Percentiles rank a stretch among this genome's conserved stretches.
These are phyloP conservation scores for Ascosphaera apis DNA, from an alignment of 2,329 filamentous ascomycete genomes.

Conservation along the genomic window DNA sequence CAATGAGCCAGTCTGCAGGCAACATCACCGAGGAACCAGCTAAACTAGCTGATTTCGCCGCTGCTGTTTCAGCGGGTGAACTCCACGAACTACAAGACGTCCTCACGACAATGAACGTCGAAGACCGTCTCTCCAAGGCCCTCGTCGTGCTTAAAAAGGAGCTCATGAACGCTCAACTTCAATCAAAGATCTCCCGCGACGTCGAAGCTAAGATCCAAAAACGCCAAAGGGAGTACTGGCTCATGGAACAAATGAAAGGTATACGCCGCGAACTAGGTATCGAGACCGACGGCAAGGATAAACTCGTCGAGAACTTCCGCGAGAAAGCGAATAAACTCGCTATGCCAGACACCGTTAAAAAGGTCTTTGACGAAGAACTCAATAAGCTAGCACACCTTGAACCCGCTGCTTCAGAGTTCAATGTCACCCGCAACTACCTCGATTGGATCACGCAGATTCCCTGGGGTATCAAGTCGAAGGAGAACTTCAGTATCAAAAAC, in stretches of 20 bases:
- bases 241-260: constrained; percentile 99
- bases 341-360: constrained; percentile 91
- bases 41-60: constrained; percentile 90
- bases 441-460: constrained; percentile 98
- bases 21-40: constrained; percentile 89
- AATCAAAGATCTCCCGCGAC: constrained; percentile 94
- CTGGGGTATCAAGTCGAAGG: constrained; percentile 83
- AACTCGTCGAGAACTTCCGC: constrained; percentile 90
- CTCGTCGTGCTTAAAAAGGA: constrained; percentile 90
- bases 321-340: constrained; percentile 82
- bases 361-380: constrained; percentile 94
- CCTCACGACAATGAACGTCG: constrained; percentile 67
- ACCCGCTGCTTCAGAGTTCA: constrained; percentile 90
- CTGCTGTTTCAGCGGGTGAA: constrained; percentile 85
- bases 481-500: constrained; percentile 90
- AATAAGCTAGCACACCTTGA: constrained; percentile 93
- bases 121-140: constrained; percentile 78
- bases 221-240: constrained; percentile 89
- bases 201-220: constrained; percentile 96
- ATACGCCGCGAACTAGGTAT: constrained; percentile 89
- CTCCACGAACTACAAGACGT: constrained; percentile 83
- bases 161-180: constrained; percentile 89
- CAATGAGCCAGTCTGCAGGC: constrained; percentile 79
- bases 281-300: constrained; percentile 95
- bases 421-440: constrained; percentile 92